Evolutionary conservation across 192 early-diverging fungal species (phyloP), one percentile per base, ranked within the genome.

Genomic region (Rhizophlyctis rosea): DNA sequence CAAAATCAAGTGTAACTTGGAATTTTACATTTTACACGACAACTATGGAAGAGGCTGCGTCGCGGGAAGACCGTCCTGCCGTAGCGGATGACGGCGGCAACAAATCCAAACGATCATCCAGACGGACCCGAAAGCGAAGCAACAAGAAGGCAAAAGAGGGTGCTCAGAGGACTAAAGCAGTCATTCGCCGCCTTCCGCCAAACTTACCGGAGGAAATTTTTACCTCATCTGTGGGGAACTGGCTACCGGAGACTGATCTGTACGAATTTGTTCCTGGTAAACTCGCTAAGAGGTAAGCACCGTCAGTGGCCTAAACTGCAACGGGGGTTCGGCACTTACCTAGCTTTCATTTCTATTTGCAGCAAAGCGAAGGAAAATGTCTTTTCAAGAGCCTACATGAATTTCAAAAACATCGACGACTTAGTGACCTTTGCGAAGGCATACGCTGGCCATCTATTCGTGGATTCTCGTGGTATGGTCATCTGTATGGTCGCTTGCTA

Each of bases 361-460:
- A 91, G 87, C 61, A 86, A 88, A 64, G 83, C 82, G 60, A 93
- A 92, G 65, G 82, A 84, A 53, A 77, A 64, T 48, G 71, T 81
- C 0, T 88, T 84, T 62, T 88, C 91, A 18, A 71, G 89, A 9
- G 88, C 86, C 0, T 92, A 93, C 67, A 68, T 93, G 33, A 80
- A 87, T 55, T 91, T 93, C 61, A 86, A 79, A 34, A 75, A 59
- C 31, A 70, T 80, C 56, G 88, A 91, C 27, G 70, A 79, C 3
- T 76, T 91, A 4, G 35, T 88, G 47, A 84, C 84, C 24, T 93
- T 93, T 71, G 84, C 80, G 62, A 82, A 80, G 55, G 76, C 72
- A n/a, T 93, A 82, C 62, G 83, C 90, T 71, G 90, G 89, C 5
- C 89, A 92, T 65, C 53, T 85, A 0, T 93, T 90, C 67, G 58